These are phyloP conservation scores for Yamadazyma triangularis DNA, from an alignment of 1,139 yeast genomes.

Conservation along the genomic window DNA sequence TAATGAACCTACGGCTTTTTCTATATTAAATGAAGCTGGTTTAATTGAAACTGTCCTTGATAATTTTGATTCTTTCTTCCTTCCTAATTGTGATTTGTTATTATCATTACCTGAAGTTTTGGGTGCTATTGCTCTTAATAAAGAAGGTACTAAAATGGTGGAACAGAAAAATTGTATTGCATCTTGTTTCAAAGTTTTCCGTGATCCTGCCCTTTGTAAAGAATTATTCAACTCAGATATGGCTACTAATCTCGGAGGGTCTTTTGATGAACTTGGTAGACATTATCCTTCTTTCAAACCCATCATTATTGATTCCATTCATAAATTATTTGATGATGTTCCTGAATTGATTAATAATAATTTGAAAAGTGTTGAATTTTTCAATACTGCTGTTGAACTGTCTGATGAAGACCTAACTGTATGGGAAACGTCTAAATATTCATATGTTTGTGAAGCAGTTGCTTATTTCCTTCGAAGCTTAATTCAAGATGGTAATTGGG, in stretches of 20 bases:
- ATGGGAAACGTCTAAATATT: slow-evolving; percentile 50
- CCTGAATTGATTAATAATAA: slow-evolving; percentile 32
- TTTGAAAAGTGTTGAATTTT: slow-evolving; percentile 40
- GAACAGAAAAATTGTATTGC: slow-evolving; percentile 43
- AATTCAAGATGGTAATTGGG: slow-evolving; percentile 50
- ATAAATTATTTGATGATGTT: slow-evolving; percentile 42
- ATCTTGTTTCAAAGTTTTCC: slow-evolving; percentile 50
- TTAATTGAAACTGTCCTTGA: slow-evolving; percentile 63
- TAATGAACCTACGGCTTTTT: slow-evolving; percentile 87
- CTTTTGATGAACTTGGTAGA: slow-evolving; percentile 77
- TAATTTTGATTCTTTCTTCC: slow-evolving; percentile 46
- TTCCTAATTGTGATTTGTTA: slow-evolving; percentile 57
- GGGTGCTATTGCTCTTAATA: slow-evolving; percentile 80
- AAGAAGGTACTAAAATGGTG: slow-evolving; percentile 63
- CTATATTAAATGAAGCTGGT: slow-evolving; percentile 75
- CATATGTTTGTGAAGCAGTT: slow-evolving; percentile 44
- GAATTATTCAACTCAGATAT: slow-evolving; percentile 39
- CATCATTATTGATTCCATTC: slow-evolving; percentile 48
- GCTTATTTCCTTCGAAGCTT: slow-evolving; percentile 44
- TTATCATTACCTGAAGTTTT: slow-evolving; percentile 68
- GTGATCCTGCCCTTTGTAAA: slow-evolving; percentile 45
- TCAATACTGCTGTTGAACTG: slow-evolving; percentile 16
- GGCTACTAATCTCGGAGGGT: slow-evolving; percentile 55
- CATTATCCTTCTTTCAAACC: slow-evolving; percentile 77
- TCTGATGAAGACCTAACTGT: slow-evolving; percentile 37